Base-by-base conservation (phyloP, 192 early-diverging fungal genomes). In the Coemansia sp. region DNA sequence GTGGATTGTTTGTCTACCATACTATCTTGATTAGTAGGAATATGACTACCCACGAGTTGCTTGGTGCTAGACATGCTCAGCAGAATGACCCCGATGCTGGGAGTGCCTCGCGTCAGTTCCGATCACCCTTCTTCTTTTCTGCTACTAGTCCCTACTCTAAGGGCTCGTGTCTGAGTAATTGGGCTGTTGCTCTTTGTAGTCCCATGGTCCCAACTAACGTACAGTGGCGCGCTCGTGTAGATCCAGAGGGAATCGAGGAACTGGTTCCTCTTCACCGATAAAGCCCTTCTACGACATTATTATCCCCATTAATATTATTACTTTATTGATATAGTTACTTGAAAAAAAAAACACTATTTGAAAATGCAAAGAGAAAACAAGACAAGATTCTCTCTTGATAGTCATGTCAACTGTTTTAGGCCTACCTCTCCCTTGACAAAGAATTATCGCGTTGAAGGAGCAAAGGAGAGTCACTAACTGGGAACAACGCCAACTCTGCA, bases 21-120 rank as follows among this genome's bases (percentile, higher is more conserved):
- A 88, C 85, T 39, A 87, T 87, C 68, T 76, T 98, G 27, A 85
- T 88, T 15, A 82, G 84, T 29, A 78, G 84, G 23, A 92, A 92
- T 65, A 69, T 94, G n/a, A 95, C 94, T 9, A 98, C 95, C 0
- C 94, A 96, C 73, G 95, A 98, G 77, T 88, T 94, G 63, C 82
- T 93, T 45, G 78, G 64, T 2, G 65, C 77, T 3, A 67, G 74
- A 19, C 68, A 75, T 23, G 63, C 67, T 4, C 46, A 70, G 62
- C 27, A 45, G 12, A 50, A 57, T 12, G 34, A 53, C 29, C 45
- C 62, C 1, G 68, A 69, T n/a, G 32, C 46, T 23, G 8, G 19
- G 4, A n/a, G 50, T 25, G 51, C 21, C 42, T 11, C 23, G 17
- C 57, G 61, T 17, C 57, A 64, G 12, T 53, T 41, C 21, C 39